Evolutionary conservation across 371 early-diverging fungal species (phyloP).

Genomic region (Sporodiniella umbellata): DNA sequence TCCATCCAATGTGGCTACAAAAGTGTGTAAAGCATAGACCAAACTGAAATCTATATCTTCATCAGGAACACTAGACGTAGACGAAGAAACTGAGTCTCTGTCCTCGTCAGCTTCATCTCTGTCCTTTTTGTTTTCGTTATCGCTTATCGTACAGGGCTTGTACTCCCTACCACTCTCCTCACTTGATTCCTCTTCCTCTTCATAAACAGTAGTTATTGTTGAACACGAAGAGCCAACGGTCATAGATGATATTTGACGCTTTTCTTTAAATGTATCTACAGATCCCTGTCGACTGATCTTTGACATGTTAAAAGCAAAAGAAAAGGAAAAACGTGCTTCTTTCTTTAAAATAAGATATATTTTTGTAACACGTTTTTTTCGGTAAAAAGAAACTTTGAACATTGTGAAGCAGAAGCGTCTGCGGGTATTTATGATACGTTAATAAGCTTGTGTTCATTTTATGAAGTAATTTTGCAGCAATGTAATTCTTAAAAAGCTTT

Average conservation of each 20-base stretch:
- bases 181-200: slow-evolving; percentile 36
- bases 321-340: slow-evolving; percentile 3
- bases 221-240: not conserved
- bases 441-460: no score
- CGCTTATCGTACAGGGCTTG: no score
- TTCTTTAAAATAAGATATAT: not conserved
- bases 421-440: no score
- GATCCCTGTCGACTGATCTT: slow-evolving; percentile 7
- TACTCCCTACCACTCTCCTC: no score
- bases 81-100: slow-evolving; percentile 39
- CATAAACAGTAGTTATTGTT: slow-evolving; percentile 25
- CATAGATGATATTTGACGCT: slow-evolving; percentile 17
- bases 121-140: no score
- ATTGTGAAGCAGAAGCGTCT: no score
- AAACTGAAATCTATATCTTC: slow-evolving; percentile 73
- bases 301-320: slow-evolving; percentile 11
- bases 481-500: no score
- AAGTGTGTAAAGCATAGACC: slow-evolving; percentile 92
- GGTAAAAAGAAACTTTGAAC: no score
- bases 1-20: slow-evolving; percentile 91
- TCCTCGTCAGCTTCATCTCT: slow-evolving; percentile 45
- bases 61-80: slow-evolving; percentile 64
- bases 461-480: no score
- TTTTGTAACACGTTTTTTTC: not conserved
- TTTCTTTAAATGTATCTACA: slow-evolving; percentile 16